These are phyloP conservation scores for Nicotiana obtusifolia DNA, from an alignment of 257 asterid genomes.

Conservation along the genomic window DNA sequence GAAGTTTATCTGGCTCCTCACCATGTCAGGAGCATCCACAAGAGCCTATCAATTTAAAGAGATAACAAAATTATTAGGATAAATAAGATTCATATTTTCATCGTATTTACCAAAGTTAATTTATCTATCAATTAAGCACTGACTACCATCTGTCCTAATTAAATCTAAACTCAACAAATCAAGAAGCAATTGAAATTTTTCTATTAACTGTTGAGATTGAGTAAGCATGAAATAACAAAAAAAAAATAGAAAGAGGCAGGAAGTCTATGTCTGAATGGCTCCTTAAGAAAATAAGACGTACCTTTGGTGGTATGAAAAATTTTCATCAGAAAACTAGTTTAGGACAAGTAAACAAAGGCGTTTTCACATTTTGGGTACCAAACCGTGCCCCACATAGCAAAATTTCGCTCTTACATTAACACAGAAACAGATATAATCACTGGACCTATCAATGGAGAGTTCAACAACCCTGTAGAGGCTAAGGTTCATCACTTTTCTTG, in stretches of 20 bases:
- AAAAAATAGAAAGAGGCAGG: not conserved
- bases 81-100: not conserved
- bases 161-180: not conserved
- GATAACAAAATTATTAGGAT: not conserved
- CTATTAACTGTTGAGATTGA: not conserved
- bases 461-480: not conserved
- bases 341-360: not conserved
- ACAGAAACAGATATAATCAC: not conserved
- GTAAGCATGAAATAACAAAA: not conserved
- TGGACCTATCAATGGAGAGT: not conserved
- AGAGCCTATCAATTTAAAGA: conserved; percentile 15
- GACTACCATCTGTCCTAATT: not conserved
- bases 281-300: not conserved
- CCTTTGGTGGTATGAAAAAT: not conserved
- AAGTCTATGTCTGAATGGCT: not conserved
- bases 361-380: not conserved
- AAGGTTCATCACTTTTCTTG: not conserved
- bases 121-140: not conserved
- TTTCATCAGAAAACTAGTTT: not conserved
- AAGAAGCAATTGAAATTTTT: not conserved
- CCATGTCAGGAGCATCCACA: conserved; percentile 28
- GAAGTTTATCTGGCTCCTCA: conserved; percentile 24
- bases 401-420: not conserved
- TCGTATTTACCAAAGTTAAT: too few species aligned
- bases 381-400: not conserved